Percentiles rank a stretch among this genome's conserved stretches.
Conservation (phyloP, 2,329 filamentous ascomycete species). For the Paraconiothyrium sp. region DNA sequence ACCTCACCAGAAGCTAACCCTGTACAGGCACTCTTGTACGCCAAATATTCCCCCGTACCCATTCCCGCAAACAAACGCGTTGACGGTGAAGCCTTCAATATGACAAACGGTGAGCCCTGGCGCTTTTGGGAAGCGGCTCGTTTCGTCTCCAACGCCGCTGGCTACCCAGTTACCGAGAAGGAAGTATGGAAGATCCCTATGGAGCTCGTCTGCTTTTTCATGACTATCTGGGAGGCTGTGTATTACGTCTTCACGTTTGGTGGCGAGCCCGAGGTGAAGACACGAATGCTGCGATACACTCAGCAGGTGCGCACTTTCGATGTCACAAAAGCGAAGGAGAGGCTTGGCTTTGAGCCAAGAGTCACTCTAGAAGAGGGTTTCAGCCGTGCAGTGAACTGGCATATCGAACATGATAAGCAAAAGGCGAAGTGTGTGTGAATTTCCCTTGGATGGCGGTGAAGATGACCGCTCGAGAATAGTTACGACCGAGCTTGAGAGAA, state of each 20-base stretch:
- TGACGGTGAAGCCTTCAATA: conserved; percentile 30
- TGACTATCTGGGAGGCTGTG: conserved; percentile 17
- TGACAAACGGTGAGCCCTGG: conserved; percentile 30
- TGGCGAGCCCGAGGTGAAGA: conserved; percentile 17
- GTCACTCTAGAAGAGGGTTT: conserved; percentile 27
- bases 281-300: conserved; percentile 21
- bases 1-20: background rate
- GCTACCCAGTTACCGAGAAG: conserved; percentile 23
- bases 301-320: conserved; percentile 22
- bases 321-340: conserved; percentile 27
- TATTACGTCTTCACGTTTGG: conserved; percentile 22
- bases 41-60: background rate
- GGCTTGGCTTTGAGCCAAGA: conserved; percentile 27
- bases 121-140: conserved; percentile 28
- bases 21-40: conserved; percentile 9
- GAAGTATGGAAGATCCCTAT: conserved; percentile 23
- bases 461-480: no score
- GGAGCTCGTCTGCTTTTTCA: conserved; percentile 15
- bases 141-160: conserved; percentile 18
- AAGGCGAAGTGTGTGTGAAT: background rate
- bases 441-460: no score
- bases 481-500: no score
- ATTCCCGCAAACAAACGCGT: conserved; percentile 18
- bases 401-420: conserved; percentile 8
- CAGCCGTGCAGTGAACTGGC: conserved; percentile 12